Conservation (phyloP, 2,329 filamentous ascomycete genomes). For the Xylariaceae sp. region DNA sequence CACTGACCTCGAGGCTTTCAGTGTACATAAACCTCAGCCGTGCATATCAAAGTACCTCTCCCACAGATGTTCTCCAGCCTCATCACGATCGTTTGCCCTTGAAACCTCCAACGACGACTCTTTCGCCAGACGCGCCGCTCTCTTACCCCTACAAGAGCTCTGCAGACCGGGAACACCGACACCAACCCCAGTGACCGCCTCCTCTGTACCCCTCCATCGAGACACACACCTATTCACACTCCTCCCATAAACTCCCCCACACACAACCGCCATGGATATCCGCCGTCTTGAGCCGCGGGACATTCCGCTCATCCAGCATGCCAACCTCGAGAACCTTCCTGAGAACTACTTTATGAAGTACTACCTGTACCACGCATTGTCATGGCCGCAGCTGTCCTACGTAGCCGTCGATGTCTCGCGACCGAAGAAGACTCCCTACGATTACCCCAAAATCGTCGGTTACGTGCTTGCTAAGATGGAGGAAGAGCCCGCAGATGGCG, state of each 20-base stretch:
- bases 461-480: conserved; percentile 99
- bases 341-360: conserved; percentile 99
- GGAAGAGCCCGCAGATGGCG: conserved; percentile 86
- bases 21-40: too few species aligned
- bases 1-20: too few species aligned
- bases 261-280: conserved; percentile 67
- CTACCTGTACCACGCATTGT: conserved; percentile 97
- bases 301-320: conserved; percentile 90
- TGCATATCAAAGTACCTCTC: background rate
- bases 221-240: too few species aligned
- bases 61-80: too few species aligned
- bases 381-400: conserved; percentile 95
- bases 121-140: too few species aligned
- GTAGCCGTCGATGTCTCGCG: conserved; percentile 90
- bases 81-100: too few species aligned
- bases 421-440: conserved; percentile 71
- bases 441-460: conserved; percentile 95
- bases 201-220: too few species aligned
- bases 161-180: too few species aligned
- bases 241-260: too few species aligned
- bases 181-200: too few species aligned
- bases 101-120: background rate
- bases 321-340: conserved; percentile 97
- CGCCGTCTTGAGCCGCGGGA: conserved; percentile 77
- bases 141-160: too few species aligned